phyloP scores from a whole-genome alignment of 1,284 basidiomycete genomes.

The Naganishia sp. region DNA sequence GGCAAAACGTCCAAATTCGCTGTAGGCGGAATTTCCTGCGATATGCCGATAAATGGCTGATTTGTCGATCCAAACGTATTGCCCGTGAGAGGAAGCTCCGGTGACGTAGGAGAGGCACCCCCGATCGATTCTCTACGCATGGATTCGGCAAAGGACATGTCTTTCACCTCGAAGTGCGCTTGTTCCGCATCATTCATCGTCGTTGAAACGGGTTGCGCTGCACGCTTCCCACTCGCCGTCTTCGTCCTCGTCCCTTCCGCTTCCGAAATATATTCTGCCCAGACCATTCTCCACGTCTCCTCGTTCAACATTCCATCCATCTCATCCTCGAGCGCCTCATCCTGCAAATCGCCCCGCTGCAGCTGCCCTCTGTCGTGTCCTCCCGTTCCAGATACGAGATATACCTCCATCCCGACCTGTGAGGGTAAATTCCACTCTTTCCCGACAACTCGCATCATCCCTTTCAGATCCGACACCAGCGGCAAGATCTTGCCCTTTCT shows the following conservation, averaged over 20 bases:
- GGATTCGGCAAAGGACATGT: no score
- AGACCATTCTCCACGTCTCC: conserved; percentile 30
- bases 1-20: background rate
- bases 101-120: background rate
- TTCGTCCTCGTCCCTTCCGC: conserved; percentile 8
- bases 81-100: conserved; percentile 13
- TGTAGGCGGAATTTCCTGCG: background rate
- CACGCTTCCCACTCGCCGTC: background rate
- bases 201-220: background rate
- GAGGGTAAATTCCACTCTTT: conserved; percentile 51
- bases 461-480: conserved; percentile 47
- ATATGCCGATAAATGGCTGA: background rate
- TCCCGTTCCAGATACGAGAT: conserved; percentile 37
- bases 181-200: background rate
- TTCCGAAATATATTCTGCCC: conserved; percentile 22
- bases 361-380: background rate
- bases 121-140: no score
- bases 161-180: background rate
- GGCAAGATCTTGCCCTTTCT: conserved; percentile 47
- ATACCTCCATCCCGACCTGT: conserved; percentile 46
- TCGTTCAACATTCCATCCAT: conserved; percentile 17
- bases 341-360: no score
- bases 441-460: conserved; percentile 50
- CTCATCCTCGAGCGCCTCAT: conserved; percentile 8
- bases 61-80: conserved; percentile 14